phyloP scores from a whole-genome alignment of 495 filamentous ascomycete genomes.

The Cercophora newfieldiana region DNA sequence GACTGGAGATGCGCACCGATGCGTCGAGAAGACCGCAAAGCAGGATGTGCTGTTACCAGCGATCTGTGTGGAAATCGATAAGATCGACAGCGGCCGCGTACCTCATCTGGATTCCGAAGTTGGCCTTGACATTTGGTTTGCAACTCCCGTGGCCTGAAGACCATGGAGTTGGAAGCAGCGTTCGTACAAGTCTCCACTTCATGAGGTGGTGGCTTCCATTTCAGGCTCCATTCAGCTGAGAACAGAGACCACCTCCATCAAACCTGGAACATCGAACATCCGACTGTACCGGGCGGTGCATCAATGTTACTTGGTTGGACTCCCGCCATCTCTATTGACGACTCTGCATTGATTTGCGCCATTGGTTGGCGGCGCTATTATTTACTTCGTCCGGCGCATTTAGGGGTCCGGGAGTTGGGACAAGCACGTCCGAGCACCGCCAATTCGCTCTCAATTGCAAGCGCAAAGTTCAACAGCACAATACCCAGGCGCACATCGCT shows the following conservation, averaged over 20 bases:
- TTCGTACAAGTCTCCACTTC: no score
- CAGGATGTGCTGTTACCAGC: neutral
- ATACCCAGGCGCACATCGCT: neutral
- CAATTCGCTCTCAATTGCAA: neutral
- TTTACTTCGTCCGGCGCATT: neutral
- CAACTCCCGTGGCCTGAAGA: no score
- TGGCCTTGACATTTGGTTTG: no score
- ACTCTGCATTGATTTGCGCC: no score
- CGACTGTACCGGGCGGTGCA: no score
- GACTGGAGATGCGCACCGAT: constrained; percentile 2
- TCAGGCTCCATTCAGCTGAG: no score
- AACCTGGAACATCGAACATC: no score
- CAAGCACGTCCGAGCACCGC: neutral
- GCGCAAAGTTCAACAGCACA: neutral
- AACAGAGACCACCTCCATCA: no score
- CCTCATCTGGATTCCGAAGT: neutral
- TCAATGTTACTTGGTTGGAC: no score
- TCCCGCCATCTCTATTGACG: no score
- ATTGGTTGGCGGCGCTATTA: neutral
- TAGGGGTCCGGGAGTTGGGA: neutral
- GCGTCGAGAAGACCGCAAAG: neutral
- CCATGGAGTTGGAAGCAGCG: no score
- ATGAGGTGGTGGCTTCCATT: no score
- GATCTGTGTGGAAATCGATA: constrained; percentile 6
- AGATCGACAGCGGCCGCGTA: neutral